These are phyloP conservation scores for Phaeosphaeria sp. DNA, from an alignment of 2,329 filamentous ascomycete genomes.

Conservation along the genomic window DNA sequence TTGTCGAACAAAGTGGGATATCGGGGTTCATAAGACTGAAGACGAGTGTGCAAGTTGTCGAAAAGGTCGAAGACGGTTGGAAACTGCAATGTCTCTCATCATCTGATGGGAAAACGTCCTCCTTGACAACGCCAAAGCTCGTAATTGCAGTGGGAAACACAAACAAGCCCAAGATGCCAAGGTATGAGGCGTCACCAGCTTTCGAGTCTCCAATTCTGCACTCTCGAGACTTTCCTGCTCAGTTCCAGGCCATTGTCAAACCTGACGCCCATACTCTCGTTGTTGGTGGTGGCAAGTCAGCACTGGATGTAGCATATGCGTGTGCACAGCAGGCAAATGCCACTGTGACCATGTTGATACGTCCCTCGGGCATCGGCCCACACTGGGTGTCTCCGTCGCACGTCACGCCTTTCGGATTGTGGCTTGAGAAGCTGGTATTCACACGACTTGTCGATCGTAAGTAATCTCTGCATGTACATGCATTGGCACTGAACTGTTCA, in stretches of 20 bases:
- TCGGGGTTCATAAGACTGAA: constrained; percentile 56
- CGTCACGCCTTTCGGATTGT: constrained; percentile 71
- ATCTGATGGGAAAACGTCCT: constrained; percentile 33
- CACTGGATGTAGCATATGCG: constrained; percentile 68
- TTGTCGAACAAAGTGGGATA: constrained; percentile 55
- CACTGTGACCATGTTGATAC: constrained; percentile 65
- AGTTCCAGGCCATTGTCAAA: constrained; percentile 44
- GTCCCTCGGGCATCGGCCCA: constrained; percentile 65
- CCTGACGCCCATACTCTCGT: constrained; percentile 54
- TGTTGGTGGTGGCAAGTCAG: constrained; percentile 68
- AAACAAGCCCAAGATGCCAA: constrained; percentile 63
- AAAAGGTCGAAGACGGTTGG: constrained; percentile 43
- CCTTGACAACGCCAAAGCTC: constrained; percentile 54
- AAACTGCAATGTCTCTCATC: constrained; percentile 21
- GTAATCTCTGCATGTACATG: neutral
- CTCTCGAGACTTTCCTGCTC: constrained; percentile 57
- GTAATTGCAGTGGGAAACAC: constrained; percentile 68
- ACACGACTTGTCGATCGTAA: constrained; percentile 69
- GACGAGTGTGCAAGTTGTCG: constrained; percentile 58
- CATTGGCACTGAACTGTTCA: neutral
- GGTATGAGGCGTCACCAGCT: constrained; percentile 55
- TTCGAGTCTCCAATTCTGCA: constrained; percentile 66
- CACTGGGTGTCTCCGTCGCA: constrained; percentile 66
- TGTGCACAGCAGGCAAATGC: constrained; percentile 52
- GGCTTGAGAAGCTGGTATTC: constrained; percentile 71